A percentile compares a stretch with the other conserved stretches of the same genome.
Conservation (phyloP, 2,329 filamentous ascomycete genomes). For the Hirsutella minnesotensis region DNA sequence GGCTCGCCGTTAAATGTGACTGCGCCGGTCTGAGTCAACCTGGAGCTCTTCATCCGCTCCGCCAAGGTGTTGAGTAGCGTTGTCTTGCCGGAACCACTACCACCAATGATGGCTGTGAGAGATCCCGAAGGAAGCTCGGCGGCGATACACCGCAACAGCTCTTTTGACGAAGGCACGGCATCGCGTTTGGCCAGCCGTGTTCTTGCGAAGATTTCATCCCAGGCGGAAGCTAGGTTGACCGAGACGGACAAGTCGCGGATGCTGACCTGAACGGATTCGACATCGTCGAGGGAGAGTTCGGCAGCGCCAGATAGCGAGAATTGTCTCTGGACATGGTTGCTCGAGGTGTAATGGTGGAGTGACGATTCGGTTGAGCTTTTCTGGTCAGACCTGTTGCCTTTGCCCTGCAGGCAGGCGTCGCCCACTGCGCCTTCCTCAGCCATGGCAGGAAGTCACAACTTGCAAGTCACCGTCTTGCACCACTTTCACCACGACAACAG, state of each 20-base stretch:
- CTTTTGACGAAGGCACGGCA: conserved; percentile 27
- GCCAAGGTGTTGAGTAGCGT: conserved; percentile 61
- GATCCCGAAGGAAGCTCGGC: conserved; percentile 54
- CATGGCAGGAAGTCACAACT: too few species aligned
- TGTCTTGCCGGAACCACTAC: conserved; percentile 63
- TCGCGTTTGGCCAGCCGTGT: conserved; percentile 25
- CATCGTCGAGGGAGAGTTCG: conserved; percentile 34
- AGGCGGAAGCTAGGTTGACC: conserved; percentile 46
- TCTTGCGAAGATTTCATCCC: conserved; percentile 35
- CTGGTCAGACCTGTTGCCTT: background rate
- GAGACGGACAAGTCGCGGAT: conserved; percentile 42
- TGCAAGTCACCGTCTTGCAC: too few species aligned
- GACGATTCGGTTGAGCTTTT: conserved; percentile 19
- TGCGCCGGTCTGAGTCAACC: conserved; percentile 38
- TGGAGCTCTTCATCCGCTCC: conserved; percentile 49
- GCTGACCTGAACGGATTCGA: conserved; percentile 41
- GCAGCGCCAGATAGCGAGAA: conserved; percentile 21
- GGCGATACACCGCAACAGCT: conserved; percentile 49
- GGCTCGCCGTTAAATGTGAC: conserved; percentile 49
- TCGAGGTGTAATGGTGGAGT: conserved; percentile 10
- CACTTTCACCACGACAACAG: too few species aligned
- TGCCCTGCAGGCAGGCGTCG: background rate
- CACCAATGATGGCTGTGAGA: conserved; percentile 64
- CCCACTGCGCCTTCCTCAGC: background rate
- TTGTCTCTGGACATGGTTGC: conserved; percentile 6